Evolutionary conservation across 495 filamentous ascomycete genomes (phyloP), one percentile per base, ranked within the genome.

Genomic region (Tuber magnatum): DNA sequence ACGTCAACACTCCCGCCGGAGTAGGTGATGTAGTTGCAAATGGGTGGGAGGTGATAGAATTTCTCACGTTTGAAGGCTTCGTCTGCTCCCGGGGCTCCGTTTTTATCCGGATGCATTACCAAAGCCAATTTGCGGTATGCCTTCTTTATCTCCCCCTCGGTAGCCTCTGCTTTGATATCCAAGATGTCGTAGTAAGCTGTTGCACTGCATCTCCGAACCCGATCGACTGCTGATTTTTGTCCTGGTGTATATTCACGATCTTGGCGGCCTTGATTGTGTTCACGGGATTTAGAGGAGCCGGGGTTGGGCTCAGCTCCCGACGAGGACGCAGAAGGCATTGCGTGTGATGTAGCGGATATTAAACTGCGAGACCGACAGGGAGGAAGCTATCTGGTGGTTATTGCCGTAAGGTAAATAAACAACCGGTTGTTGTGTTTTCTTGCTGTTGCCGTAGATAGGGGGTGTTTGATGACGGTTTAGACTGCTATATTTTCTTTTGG

Each of bases 41-140:
- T 20, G 1, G 18, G 48, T 70, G 18, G 44, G 51, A 71, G n/a
- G 14, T 42, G 40, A n/a, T 32, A 40, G 41, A 40, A 28, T 71
- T 46, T 42, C 90, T 85, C 83, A 92, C 90, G 85, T 85, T 98
- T 98, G 84, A 99, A 99, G 38, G 95, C 95, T 85, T 99, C 95
- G 84, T 97, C 95, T 73, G 95, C 94, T 46, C 94, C 91, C 42
- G 94, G 92, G 84, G 97, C 94, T n/a, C 93, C 94, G 86, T 97
- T 99, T 87, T 99, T 94, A 89, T 97, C 94, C 77, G 95, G 95
- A 85, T 99, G 95, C 79, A 96, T 93, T 77, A 91, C 87, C 75
- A 99, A 84, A 75, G 92, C 93, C 78, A 93, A 88, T 83, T 97
- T 97, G 81, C 92, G 89, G 85, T 99, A 99, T 20, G 95, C 94